These are phyloP conservation scores for Podospora didyma DNA, from an alignment of 495 filamentous ascomycete genomes.

Conservation along the genomic window DNA sequence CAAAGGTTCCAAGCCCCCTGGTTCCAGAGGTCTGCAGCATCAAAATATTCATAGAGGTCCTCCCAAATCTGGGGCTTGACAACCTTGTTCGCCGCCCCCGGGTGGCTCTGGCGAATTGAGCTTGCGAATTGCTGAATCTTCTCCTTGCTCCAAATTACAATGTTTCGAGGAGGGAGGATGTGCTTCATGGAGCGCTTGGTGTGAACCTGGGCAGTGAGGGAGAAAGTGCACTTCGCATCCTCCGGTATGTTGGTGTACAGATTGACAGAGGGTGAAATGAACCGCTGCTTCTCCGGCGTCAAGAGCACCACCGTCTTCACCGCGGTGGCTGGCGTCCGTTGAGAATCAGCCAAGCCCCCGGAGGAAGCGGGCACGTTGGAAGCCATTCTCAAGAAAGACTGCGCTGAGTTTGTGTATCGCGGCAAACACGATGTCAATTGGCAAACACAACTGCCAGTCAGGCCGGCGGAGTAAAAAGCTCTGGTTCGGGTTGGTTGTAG, in stretches of 20 bases:
- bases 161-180: slow-evolving; percentile 20
- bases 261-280: slow-evolving; percentile 6
- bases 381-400: not conserved
- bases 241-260: slow-evolving; percentile 30
- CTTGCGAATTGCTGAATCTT: slow-evolving; percentile 27
- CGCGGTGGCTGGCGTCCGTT: not conserved
- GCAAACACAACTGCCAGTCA: not conserved
- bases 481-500: not conserved
- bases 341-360: not conserved
- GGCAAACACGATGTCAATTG: not conserved
- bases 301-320: not conserved
- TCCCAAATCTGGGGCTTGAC: slow-evolving; percentile 16
- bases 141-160: slow-evolving; percentile 9
- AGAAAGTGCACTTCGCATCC: slow-evolving; percentile 30
- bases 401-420: not conserved
- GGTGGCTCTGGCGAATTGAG: slow-evolving; percentile 27
- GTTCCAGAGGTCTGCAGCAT: slow-evolving; percentile 45
- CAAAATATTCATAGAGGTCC: slow-evolving; percentile 50
- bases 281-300: not conserved
- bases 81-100: slow-evolving; percentile 27
- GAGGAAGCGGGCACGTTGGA: not conserved
- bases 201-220: slow-evolving; percentile 21
- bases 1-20: slow-evolving; percentile 43
- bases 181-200: slow-evolving; percentile 21
- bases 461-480: too few species aligned